Conservation (phyloP, 1,139 yeast species). For the Geotrichum klebahnii region DNA sequence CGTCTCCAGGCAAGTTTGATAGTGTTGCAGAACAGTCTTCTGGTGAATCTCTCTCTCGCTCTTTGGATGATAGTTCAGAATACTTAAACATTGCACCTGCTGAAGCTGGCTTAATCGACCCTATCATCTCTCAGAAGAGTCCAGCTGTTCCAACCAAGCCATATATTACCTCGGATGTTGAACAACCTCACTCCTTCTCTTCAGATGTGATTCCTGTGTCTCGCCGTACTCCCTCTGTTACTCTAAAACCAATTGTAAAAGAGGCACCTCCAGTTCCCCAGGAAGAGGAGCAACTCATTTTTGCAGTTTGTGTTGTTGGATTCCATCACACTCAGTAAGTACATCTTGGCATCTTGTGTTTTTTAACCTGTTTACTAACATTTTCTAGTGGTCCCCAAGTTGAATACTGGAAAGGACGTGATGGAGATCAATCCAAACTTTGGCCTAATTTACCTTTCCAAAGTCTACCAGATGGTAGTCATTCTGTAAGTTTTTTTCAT, state of each 20-base stretch:
- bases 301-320: constrained; percentile 86
- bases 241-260: constrained; percentile 27
- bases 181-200: no score
- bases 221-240: constrained; percentile 20
- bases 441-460: constrained; percentile 95
- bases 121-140: not conserved
- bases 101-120: not conserved
- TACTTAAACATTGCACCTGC: not conserved
- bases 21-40: not conserved
- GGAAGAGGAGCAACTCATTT: constrained; percentile 44
- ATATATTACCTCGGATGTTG: no score
- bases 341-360: constrained; percentile 3
- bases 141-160: not conserved
- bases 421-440: constrained; percentile 47
- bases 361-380: constrained; percentile 1
- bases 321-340: constrained; percentile 66
- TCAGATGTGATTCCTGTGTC: not conserved
- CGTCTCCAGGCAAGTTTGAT: not conserved
- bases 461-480: constrained; percentile 95
- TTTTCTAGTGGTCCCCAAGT: constrained; percentile 78
- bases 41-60: not conserved
- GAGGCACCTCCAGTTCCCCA: constrained; percentile 20
- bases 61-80: not conserved
- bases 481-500: constrained; percentile 40
- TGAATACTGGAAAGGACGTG: constrained; percentile 82